phyloP scores from a whole-genome alignment of 306 rosid genomes.

The Spatholobus suberectus region DNA sequence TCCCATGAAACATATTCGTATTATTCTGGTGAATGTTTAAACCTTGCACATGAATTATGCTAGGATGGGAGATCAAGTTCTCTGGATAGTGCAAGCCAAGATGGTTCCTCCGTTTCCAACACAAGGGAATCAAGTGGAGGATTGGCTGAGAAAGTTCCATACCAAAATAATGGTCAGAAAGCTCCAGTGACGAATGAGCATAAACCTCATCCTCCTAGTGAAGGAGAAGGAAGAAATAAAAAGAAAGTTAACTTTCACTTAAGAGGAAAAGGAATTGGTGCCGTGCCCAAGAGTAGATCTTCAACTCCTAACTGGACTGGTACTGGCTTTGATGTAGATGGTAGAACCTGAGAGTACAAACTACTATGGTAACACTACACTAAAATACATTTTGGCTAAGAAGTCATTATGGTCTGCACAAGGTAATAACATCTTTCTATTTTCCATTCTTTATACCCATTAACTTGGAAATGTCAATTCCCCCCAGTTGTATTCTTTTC shows the following conservation, averaged over 20 bases:
- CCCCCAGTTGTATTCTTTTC: background rate
- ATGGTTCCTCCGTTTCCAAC: conserved; percentile 51
- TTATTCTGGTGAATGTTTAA: conserved; percentile 15
- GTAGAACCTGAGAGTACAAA: conserved; percentile 48
- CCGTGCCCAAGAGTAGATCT: conserved; percentile 74
- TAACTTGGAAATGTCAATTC: conserved; percentile 21
- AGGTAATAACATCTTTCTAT: conserved; percentile 40
- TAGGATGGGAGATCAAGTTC: conserved; percentile 63
- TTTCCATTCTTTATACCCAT: conserved; percentile 22
- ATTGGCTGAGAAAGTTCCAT: conserved; percentile 39
- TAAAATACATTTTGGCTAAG: conserved; percentile 34
- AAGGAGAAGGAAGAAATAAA: conserved; percentile 72
- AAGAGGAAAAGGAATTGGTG: conserved; percentile 92
- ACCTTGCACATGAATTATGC: conserved; percentile 41
- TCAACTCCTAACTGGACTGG: conserved; percentile 85
- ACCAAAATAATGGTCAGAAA: conserved; percentile 53
- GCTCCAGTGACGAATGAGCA: conserved; percentile 52
- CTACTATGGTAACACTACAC: conserved; percentile 16
- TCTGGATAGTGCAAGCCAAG: conserved; percentile 45
- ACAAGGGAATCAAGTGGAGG: conserved; percentile 55
- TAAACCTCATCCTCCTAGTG: conserved; percentile 51
- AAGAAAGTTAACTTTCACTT: conserved; percentile 77
- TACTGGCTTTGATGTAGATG: conserved; percentile 88
- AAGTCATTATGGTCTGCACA: conserved; percentile 20
- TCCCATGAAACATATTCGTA: conserved; percentile 5